Evolutionary conservation across 202 grass and related monocot genomes (phyloP).

Genomic region (Dendrocalamus latiflorus): DNA sequence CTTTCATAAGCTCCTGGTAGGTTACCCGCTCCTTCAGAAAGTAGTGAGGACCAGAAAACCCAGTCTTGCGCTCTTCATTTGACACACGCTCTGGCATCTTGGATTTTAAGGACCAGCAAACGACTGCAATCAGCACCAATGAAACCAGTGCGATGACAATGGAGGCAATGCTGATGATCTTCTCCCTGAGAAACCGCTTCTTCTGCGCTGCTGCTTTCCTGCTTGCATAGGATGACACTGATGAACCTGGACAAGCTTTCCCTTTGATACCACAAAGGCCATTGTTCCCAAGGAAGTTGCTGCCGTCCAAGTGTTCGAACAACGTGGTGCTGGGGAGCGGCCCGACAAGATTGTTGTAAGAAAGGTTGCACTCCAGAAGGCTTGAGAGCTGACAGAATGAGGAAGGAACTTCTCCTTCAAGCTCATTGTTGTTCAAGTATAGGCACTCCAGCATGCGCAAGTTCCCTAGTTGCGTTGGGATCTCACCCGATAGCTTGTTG

Average conservation of each 20-base stretch:
- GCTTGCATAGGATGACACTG: conserved; percentile 27
- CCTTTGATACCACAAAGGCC: conserved; percentile 68
- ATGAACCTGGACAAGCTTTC: conserved; percentile 44
- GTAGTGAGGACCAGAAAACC: conserved; percentile 60
- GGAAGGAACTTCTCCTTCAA: conserved; percentile 69
- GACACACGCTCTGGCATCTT: conserved; percentile 50
- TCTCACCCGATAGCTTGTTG: conserved; percentile 77
- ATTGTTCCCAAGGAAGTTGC: conserved; percentile 81
- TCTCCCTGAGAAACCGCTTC: conserved; percentile 61
- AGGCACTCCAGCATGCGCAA: conserved; percentile 72
- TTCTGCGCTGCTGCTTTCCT: conserved; percentile 29
- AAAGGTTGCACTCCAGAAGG: conserved; percentile 87
- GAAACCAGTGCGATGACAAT: conserved; percentile 60
- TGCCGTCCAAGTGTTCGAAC: conserved; percentile 71
- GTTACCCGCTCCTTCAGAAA: conserved; percentile 67
- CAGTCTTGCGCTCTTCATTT: conserved; percentile 46
- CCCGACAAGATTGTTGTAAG: conserved; percentile 82
- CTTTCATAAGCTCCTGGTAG: conserved; percentile 82
- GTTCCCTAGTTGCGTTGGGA: conserved; percentile 71
- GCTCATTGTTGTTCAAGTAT: conserved; percentile 88
- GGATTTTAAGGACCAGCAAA: conserved; percentile 79
- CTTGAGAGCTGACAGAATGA: conserved; percentile 72
- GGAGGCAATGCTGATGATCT: conserved; percentile 62
- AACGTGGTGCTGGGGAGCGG: conserved; percentile 56
- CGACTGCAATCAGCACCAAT: conserved; percentile 57